These are phyloP conservation scores for Trichoderma brevicompactum DNA, from an alignment of 2,329 filamentous ascomycete genomes.

Conservation along the genomic window DNA sequence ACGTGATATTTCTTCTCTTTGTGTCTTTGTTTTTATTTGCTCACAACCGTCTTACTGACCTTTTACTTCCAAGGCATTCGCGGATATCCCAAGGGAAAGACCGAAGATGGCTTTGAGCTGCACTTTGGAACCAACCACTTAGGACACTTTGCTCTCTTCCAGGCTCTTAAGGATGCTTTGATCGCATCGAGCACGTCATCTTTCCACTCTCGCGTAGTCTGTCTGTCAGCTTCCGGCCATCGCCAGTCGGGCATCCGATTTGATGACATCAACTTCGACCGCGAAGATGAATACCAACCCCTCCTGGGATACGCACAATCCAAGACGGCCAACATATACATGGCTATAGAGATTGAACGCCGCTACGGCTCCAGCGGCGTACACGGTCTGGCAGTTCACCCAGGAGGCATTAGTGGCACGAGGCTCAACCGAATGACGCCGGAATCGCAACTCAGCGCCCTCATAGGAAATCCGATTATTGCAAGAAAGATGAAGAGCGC, in stretches of 20 bases:
- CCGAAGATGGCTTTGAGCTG: constrained; percentile 51
- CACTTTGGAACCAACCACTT: constrained; percentile 59
- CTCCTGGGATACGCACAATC: constrained; percentile 50
- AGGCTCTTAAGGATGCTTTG: constrained; percentile 46
- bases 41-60: neutral
- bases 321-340: constrained; percentile 58
- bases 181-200: constrained; percentile 36
- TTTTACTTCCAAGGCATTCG: constrained; percentile 41
- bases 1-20: neutral
- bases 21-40: neutral
- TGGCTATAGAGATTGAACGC: constrained; percentile 55
- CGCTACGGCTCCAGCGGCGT: constrained; percentile 49
- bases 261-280: constrained; percentile 33
- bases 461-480: neutral
- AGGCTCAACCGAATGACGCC: constrained; percentile 22
- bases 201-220: constrained; percentile 51
- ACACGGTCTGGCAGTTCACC: constrained; percentile 35
- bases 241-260: constrained; percentile 33
- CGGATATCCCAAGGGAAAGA: constrained; percentile 42
- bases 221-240: constrained; percentile 50
- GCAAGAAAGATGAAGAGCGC: constrained; percentile 16
- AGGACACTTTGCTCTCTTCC: constrained; percentile 49
- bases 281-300: constrained; percentile 33
- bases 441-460: neutral
- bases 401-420: constrained; percentile 17